Evolutionary conservation across 352 stramenopile species (phyloP).

Genomic region (Phytopythium delawarense): DNA sequence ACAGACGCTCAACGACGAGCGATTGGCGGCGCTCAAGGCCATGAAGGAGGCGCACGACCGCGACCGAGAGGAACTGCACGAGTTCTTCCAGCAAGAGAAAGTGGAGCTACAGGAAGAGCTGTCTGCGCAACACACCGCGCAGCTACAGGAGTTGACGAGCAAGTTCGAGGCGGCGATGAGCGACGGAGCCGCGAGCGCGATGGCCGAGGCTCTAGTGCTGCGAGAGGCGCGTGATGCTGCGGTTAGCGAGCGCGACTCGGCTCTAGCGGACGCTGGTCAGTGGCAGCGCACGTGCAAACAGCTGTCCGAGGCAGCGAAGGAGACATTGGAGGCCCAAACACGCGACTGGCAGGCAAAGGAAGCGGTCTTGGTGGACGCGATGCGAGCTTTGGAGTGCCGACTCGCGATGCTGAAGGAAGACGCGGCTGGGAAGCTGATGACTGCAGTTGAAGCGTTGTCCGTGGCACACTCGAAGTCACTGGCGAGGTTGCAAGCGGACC

Average conservation of each 20-base stretch:
- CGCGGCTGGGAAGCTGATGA: background rate
- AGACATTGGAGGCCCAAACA: background rate
- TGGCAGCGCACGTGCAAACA: background rate
- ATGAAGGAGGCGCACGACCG: constrained; percentile 40
- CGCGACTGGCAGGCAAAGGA: background rate
- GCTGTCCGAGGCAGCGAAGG: background rate
- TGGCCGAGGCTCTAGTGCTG: background rate
- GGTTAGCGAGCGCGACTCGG: background rate
- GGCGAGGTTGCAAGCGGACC: background rate
- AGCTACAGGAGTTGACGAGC: constrained; percentile 29
- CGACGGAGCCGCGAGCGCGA: background rate
- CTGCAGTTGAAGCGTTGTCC: background rate
- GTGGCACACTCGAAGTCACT: background rate
- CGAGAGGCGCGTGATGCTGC: background rate
- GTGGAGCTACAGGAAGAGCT: constrained; percentile 52
- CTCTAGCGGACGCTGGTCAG: background rate
- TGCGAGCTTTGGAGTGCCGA: background rate
- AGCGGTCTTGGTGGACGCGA: background rate
- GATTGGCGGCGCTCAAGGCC: constrained; percentile 31
- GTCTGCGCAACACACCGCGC: constrained; percentile 13
- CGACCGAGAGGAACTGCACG: constrained; percentile 48
- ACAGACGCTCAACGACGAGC: constrained; percentile 44
- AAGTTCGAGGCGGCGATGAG: constrained; percentile 6
- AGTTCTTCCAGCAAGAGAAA: constrained; percentile 57
- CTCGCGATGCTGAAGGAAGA: background rate